Percentiles rank a stretch among this genome's conserved stretches.
Conservation (phyloP, 2,329 filamentous ascomycete genomes). For the Aspergillus pseudoterreus region DNA sequence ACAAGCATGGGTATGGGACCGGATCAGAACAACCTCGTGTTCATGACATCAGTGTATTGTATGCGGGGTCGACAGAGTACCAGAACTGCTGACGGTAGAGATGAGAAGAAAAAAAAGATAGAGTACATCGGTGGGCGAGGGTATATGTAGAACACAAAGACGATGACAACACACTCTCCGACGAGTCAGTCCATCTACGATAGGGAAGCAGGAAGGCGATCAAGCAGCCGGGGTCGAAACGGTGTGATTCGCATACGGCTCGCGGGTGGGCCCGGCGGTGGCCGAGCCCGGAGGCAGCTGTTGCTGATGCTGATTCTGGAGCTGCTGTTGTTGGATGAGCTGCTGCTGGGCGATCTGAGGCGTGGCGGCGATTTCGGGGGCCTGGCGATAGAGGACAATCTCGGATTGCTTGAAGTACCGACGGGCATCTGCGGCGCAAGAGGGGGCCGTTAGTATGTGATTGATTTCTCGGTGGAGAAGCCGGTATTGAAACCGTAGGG, state of each 20-base stretch:
- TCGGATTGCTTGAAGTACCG: slow-evolving; percentile 99
- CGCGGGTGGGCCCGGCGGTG: slow-evolving; percentile 30
- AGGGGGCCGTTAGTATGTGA: slow-evolving; percentile 9
- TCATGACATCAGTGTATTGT: not conserved
- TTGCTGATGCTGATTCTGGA: slow-evolving; percentile 32
- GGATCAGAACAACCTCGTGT: not conserved
- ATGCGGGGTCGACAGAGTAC: not conserved
- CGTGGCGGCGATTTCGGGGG: slow-evolving; percentile 44
- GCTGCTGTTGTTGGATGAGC: slow-evolving; percentile 36
- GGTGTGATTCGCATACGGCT: slow-evolving; percentile 15
- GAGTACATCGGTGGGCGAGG: slow-evolving; percentile 10
- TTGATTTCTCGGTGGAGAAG: not conserved
- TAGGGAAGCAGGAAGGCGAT: not conserved
- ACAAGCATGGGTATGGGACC: too few relatives aligned
- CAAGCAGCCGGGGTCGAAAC: slow-evolving; percentile 26
- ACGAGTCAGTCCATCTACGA: too few relatives aligned
- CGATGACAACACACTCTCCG: not conserved
- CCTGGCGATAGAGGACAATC: slow-evolving; percentile 90
- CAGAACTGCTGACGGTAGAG: not conserved
- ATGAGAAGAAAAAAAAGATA: not conserved
- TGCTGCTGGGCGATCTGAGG: slow-evolving; percentile 40
- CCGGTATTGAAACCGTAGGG: not conserved
- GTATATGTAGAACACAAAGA: slow-evolving; percentile 13
- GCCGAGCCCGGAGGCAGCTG: slow-evolving; percentile 35
- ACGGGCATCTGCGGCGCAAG: slow-evolving; percentile 66